phyloP scores from a whole-genome alignment of 1,284 basidiomycete species.

The Ustilago cynodontis region DNA sequence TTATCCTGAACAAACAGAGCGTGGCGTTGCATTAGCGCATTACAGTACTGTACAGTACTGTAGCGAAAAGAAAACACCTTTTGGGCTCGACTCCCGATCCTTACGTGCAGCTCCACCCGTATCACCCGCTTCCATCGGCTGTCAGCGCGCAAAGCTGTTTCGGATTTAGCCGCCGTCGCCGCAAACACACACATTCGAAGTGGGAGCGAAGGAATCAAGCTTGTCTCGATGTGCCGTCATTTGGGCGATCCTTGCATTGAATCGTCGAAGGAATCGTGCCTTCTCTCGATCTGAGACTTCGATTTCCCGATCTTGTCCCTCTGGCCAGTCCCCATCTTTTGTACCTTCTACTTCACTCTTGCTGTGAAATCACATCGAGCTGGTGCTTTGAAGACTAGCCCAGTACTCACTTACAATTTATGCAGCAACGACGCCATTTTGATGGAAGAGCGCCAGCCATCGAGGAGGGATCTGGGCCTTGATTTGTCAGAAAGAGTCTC shows the following conservation, averaged over 20 bases:
- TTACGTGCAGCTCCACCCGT: conserved; percentile 20
- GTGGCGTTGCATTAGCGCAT: neutral
- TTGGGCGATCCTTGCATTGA: neutral
- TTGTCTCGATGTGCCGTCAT: neutral
- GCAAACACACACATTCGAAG: no score
- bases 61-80: neutral
- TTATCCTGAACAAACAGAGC: neutral
- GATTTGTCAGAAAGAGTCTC: conserved; percentile 33
- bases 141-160: neutral
- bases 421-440: no score
- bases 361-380: no score
- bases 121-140: neutral
- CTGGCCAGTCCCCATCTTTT: no score
- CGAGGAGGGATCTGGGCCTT: neutral
- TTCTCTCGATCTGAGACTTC: neutral
- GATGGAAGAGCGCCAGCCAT: no score
- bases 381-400: no score
- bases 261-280: neutral
- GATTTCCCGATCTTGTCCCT: neutral
- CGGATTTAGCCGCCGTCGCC: conserved; percentile 1
- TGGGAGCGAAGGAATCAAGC: no score
- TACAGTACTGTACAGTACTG: no score
- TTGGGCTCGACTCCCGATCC: conserved; percentile 32
- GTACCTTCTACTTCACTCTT: no score
- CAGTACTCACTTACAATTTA: no score